phyloP scores from a whole-genome alignment of 192 early-diverging fungal genomes.

The Linnemannia zychae region DNA sequence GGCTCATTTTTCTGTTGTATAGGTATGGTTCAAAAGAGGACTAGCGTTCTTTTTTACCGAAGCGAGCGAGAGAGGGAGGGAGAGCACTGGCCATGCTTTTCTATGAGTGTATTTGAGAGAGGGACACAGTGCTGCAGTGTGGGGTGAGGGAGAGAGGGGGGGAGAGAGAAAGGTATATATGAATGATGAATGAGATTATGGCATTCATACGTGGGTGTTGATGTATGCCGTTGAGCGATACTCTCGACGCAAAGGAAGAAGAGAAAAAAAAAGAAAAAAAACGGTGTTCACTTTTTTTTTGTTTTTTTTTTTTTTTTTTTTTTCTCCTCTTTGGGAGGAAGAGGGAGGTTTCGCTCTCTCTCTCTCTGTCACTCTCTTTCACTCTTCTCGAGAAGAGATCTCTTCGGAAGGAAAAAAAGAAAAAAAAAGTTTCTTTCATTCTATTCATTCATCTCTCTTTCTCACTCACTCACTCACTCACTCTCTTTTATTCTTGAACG shows the following conservation, averaged over 20 bases:
- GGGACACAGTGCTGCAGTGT: too few relatives aligned
- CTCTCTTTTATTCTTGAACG: too few relatives aligned
- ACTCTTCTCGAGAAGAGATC: neutral
- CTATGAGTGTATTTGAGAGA: too few relatives aligned
- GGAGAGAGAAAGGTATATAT: neutral
- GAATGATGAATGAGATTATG: neutral
- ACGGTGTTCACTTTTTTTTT: neutral
- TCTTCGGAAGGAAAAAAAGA: neutral
- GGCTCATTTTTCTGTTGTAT: neutral
- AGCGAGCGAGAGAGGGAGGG: neutral
- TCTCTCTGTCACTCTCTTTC: neutral
- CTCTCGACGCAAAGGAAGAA: neutral
- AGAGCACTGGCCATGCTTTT: constrained; percentile 2
- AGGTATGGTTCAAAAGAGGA: neutral
- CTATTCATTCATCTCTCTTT: neutral
- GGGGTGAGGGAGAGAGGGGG: neutral
- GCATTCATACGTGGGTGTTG: too few relatives aligned
- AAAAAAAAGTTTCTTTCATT: neutral
- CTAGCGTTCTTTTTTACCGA: neutral
- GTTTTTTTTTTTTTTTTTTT: neutral
- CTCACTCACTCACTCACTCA: neutral
- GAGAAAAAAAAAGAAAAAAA: neutral
- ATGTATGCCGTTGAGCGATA: constrained; percentile 1
- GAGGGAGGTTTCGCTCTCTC: neutral
- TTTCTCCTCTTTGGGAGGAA: too few relatives aligned